Conservation (phyloP, 1,284 basidiomycete species). For the Tremellales sp. region DNA sequence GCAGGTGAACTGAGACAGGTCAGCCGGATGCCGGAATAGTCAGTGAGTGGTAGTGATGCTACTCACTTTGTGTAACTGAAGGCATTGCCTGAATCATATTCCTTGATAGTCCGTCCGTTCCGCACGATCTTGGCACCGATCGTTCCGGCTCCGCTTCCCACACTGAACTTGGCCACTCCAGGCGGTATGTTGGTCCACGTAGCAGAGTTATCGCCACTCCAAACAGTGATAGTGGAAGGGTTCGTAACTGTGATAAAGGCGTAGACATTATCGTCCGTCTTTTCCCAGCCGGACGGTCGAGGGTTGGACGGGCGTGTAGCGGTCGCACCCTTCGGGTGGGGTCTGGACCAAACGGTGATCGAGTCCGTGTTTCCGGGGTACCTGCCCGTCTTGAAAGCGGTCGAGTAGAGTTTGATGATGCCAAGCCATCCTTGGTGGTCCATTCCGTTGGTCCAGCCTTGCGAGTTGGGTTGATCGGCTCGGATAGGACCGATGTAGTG, state of each 20-base stretch:
- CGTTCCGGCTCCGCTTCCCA: slow-evolving; percentile 28
- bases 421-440: slow-evolving; percentile 55
- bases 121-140: slow-evolving; percentile 35
- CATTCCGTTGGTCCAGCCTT: slow-evolving; percentile 43
- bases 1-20: slow-evolving; percentile 16
- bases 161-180: slow-evolving; percentile 40
- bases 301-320: slow-evolving; percentile 30
- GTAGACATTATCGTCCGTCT: slow-evolving; percentile 55
- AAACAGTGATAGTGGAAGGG: slow-evolving; percentile 55
- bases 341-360: slow-evolving; percentile 67
- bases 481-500: slow-evolving; percentile 48
- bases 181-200: slow-evolving; percentile 23
- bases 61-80: slow-evolving; percentile 35
- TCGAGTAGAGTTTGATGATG: slow-evolving; percentile 58
- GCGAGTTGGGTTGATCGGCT: slow-evolving; percentile 38
- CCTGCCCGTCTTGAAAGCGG: slow-evolving; percentile 68
- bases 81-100: slow-evolving; percentile 23
- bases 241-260: slow-evolving; percentile 62
- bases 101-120: slow-evolving; percentile 26
- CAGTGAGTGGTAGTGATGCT: background rate
- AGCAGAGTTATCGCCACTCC: slow-evolving; percentile 23
- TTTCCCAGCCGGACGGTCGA: slow-evolving; percentile 31
- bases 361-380: slow-evolving; percentile 63
- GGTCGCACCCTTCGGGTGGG: slow-evolving; percentile 59
- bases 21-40: background rate